Evolutionary conservation across 306 rosid genomes (phyloP).

Genomic region (Sicyos baderoa): DNA sequence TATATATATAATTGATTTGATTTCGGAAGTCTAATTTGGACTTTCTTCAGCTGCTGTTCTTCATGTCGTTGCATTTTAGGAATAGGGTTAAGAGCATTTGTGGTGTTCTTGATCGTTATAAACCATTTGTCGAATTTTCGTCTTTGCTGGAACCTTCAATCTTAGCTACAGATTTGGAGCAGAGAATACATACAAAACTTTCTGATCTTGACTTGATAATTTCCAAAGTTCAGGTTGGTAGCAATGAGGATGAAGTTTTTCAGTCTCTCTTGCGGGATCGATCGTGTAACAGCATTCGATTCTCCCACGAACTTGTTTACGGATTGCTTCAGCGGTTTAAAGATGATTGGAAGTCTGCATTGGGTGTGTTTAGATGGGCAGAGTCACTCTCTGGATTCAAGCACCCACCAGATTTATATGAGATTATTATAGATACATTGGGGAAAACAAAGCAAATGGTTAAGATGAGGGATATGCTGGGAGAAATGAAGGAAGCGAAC

Average conservation of each 20-base stretch:
- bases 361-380: slow-evolving; percentile 79
- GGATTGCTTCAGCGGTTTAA: slow-evolving; percentile 48
- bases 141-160: slow-evolving; percentile 21
- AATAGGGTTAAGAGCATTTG: neutral
- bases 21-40: neutral
- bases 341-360: slow-evolving; percentile 83
- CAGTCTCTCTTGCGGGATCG: slow-evolving; percentile 39
- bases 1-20: too few species aligned
- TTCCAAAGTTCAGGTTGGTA: slow-evolving; percentile 38
- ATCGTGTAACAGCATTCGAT: slow-evolving; percentile 31
- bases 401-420: slow-evolving; percentile 45
- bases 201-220: slow-evolving; percentile 43
- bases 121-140: slow-evolving; percentile 16
- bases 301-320: slow-evolving; percentile 37
- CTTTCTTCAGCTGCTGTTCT: neutral
- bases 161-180: slow-evolving; percentile 23
- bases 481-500: slow-evolving; percentile 39
- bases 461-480: slow-evolving; percentile 39
- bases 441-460: slow-evolving; percentile 72
- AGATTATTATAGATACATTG: slow-evolving; percentile 56
- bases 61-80: slow-evolving; percentile 15
- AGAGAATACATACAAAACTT: slow-evolving; percentile 19
- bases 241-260: slow-evolving; percentile 45
- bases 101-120: slow-evolving; percentile 15
- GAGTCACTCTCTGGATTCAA: slow-evolving; percentile 33